phyloP scores from a whole-genome alignment of 139 green algal genomes.

The Volvox africanus region DNA sequence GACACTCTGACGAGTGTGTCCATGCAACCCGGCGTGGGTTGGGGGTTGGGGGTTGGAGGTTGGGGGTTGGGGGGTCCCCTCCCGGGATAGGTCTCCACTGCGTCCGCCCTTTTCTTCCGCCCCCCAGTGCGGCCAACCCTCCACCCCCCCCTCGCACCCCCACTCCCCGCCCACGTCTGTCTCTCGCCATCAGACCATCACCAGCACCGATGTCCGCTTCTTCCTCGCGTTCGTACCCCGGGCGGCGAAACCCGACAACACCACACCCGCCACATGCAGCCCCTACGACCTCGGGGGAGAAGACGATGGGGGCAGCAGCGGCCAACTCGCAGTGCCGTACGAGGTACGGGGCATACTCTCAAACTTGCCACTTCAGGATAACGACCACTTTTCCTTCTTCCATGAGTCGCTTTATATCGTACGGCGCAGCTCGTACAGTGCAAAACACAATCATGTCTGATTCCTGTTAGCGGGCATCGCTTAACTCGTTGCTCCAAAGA shows the following conservation, averaged over 20 bases:
- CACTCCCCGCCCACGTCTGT: neutral
- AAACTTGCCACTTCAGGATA: no score
- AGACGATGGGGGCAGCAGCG: neutral
- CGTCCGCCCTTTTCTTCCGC: neutral
- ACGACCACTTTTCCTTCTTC: no score
- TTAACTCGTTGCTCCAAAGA: neutral
- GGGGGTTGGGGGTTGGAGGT: neutral
- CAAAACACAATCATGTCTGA: neutral
- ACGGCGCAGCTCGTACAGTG: neutral
- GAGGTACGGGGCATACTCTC: neutral
- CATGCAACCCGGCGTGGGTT: no score
- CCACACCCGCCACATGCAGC: neutral
- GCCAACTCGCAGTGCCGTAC: slow-evolving; percentile 2
- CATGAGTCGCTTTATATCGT: neutral
- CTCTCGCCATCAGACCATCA: neutral
- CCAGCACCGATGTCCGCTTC: slow-evolving; percentile 13
- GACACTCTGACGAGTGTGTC: no score
- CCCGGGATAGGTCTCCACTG: no score
- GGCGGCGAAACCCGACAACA: neutral
- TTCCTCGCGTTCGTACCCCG: slow-evolving; percentile 2
- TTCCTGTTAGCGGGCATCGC: neutral
- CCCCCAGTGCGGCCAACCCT: no score
- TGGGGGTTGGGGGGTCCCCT: no score
- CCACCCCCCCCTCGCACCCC: no score
- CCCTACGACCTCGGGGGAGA: neutral